These are phyloP conservation scores for Ganoderma lingzhi DNA, from an alignment of 1,284 basidiomycete species.

Conservation along the genomic window DNA sequence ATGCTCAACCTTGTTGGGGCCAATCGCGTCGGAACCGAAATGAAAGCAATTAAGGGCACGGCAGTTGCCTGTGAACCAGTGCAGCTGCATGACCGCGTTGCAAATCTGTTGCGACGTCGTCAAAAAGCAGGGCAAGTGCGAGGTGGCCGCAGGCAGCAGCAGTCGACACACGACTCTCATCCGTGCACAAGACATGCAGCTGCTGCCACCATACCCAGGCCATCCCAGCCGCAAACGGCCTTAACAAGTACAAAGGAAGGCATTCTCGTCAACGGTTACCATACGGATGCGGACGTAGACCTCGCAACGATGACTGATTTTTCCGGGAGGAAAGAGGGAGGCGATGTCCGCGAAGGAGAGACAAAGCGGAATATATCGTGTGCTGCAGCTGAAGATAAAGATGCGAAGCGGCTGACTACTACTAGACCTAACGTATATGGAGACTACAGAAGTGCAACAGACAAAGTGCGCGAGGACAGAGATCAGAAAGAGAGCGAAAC, in stretches of 20 bases:
- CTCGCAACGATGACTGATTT: not conserved
- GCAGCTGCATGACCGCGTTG: not conserved
- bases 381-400: not conserved
- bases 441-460: not conserved
- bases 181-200: not conserved
- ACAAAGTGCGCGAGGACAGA: not conserved
- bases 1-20: not conserved
- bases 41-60: not conserved
- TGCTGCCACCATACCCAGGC: too few relatives aligned
- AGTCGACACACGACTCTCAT: not conserved
- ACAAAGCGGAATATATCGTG: not conserved
- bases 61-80: not conserved
- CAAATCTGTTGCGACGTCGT: not conserved
- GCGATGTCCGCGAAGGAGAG: not conserved
- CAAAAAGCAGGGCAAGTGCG: not conserved
- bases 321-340: not conserved
- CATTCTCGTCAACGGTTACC: not conserved
- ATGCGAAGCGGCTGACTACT: not conserved
- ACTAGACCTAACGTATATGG: not conserved
- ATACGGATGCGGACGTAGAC: not conserved
- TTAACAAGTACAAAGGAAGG: not conserved
- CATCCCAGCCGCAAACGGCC: too few relatives aligned
- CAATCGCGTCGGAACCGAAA: constrained; percentile 1
- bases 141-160: not conserved
- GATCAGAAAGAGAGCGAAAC: not conserved